phyloP scores from a whole-genome alignment of 1,139 yeast genomes.

The Kodamaea suecica region DNA sequence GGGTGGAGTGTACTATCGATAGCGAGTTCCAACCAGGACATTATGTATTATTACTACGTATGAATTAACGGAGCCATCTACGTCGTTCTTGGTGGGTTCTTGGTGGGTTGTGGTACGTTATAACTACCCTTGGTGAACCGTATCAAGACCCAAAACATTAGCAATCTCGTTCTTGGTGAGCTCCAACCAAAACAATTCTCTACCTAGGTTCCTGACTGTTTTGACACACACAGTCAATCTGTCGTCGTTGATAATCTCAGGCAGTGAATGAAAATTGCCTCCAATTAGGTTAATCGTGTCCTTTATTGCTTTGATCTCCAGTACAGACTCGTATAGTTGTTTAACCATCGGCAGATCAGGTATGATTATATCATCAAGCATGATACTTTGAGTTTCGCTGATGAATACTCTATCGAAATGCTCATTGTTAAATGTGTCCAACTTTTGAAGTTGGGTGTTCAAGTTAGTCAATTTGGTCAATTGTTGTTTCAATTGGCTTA shows the following conservation, averaged over 20 bases:
- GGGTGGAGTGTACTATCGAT: background rate
- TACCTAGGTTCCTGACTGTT: conserved; percentile 60
- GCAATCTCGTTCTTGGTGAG: conserved; percentile 33
- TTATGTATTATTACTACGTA: no score
- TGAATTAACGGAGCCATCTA: no score
- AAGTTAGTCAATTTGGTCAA: conserved; percentile 25
- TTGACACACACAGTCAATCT: conserved; percentile 53
- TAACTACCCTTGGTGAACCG: no score
- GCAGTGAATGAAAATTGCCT: conserved; percentile 41
- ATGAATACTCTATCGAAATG: conserved; percentile 21
- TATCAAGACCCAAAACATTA: conserved; percentile 12
- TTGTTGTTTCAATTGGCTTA: conserved; percentile 32
- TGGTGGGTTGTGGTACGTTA: no score
- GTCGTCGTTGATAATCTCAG: conserved; percentile 35
- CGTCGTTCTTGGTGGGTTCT: no score
- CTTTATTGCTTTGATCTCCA: conserved; percentile 66
- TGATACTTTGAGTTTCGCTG: conserved; percentile 15
- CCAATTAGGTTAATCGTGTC: conserved; percentile 62
- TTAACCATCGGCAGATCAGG: conserved; percentile 42
- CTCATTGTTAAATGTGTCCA: conserved; percentile 25
- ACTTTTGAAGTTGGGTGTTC: conserved; percentile 23
- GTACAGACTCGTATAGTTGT: conserved; percentile 59
- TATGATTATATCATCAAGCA: conserved; percentile 36
- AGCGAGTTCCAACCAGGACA: no score
- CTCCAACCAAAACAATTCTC: conserved; percentile 68